These are phyloP conservation scores for Cryptococcus hybrid DNA, from an alignment of 1,284 basidiomycete species.

Conservation along the genomic window DNA sequence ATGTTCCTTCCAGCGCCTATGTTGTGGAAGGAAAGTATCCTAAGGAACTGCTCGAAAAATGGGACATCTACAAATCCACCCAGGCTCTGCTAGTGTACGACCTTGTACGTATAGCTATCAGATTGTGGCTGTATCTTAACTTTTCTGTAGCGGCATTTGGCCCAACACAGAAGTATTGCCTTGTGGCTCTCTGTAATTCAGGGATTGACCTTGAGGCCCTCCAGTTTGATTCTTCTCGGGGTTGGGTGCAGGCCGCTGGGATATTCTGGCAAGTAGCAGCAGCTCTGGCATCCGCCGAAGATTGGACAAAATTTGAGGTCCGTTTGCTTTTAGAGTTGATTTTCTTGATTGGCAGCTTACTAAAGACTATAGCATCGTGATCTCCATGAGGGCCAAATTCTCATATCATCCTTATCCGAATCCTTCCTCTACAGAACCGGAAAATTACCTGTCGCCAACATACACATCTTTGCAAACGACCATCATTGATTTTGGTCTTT, in stretches of 20 bases:
- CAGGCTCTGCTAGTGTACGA: constrained; percentile 77
- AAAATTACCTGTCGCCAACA: constrained; percentile 40
- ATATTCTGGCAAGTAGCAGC: constrained; percentile 87
- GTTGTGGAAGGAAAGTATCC: constrained; percentile 86
- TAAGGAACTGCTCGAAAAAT: constrained; percentile 67
- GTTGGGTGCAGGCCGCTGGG: constrained; percentile 82
- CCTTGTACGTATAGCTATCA: constrained; percentile 61
- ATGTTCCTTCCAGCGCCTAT: constrained; percentile 57
- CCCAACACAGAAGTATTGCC: constrained; percentile 71
- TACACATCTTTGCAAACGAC: constrained; percentile 66
- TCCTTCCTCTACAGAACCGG: constrained; percentile 16
- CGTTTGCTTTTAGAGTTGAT: constrained; percentile 14
- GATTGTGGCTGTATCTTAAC: constrained; percentile 47
- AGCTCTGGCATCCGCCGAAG: constrained; percentile 74
- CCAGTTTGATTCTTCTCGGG: constrained; percentile 58
- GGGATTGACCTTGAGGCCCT: constrained; percentile 86
- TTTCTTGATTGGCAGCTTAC: not conserved
- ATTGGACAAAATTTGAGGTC: constrained; percentile 80
- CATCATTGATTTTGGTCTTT: constrained; percentile 91
- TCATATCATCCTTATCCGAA: constrained; percentile 63
- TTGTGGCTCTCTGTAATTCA: constrained; percentile 84
- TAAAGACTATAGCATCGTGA: constrained; percentile 76
- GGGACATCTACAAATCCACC: constrained; percentile 74
- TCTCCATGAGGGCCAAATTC: constrained; percentile 96
- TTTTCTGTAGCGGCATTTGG: constrained; percentile 59